Evolutionary conservation across 1,284 basidiomycete genomes (phyloP), one percentile per base, ranked within the genome.

Genomic region (Ceratobasidium papillatum): DNA sequence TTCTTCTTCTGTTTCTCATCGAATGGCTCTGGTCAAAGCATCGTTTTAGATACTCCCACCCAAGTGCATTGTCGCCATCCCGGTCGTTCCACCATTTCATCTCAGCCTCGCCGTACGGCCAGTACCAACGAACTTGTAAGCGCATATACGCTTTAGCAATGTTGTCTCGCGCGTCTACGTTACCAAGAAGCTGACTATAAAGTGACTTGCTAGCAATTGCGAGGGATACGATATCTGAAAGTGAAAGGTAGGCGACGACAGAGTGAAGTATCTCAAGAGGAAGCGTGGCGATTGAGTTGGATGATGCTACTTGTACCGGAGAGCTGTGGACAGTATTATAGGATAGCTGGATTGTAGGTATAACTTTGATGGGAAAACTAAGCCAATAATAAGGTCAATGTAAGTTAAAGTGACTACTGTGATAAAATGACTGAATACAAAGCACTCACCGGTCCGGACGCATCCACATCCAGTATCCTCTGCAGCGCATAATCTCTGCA

Each of bases 391-490:
- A 56, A 27, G 51, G 3, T 12, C 12, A 30, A 9, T 17, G 30
- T 9, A 27, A 11, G 25, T 1, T 12, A 32, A 12, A 27, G 27
- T 17, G 41, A 14, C 7, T 43, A 62, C 14, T 17, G 22, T 58
- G 47, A 19, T 27, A 59, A 17, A 30, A 12, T 8, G 30, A 7
- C 14, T 34, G 36, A n/a, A 22, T 45, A 25, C 25, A 27, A n/a
- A 27, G 41, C 3, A n/a, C 71, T 47, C 25, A 63, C 71, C 71
- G 58, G 22, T 73, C 71, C 0, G 59, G 71, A 17, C 71, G 58
- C 71, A 73, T 73, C 71, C 58, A 73, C 59, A 73, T 73, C 58
- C 58, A 73, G 34, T 38, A 52, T 12, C 71, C 58, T n/a, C 36
- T 27, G 27, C 32, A 30, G 19, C 59, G 45, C 22, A 63, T n/a